Conservation (phyloP, 306 rosid genomes). For the Prunus mira region DNA sequence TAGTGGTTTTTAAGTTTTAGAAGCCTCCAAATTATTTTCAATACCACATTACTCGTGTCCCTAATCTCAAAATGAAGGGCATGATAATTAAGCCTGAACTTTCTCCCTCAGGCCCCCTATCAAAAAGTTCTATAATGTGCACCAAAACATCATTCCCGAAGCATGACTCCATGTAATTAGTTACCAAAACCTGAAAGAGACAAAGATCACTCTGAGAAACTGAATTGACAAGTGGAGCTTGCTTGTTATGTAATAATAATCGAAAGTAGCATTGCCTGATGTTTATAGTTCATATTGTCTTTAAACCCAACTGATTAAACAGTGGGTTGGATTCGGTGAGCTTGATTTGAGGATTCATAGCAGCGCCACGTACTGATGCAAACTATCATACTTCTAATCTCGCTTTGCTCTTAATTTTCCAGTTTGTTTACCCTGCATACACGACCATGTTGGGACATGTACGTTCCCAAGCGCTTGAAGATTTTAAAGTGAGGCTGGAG, state of each 20-base stretch:
- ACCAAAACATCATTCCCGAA: too few species aligned
- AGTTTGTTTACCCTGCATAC: conserved; percentile 71
- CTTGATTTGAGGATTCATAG: neutral
- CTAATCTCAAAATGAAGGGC: too few species aligned
- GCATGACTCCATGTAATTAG: too few species aligned
- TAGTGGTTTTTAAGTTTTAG: too few species aligned
- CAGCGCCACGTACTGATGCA: neutral
- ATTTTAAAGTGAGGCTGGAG: conserved; percentile 48
- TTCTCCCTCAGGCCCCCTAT: too few species aligned
- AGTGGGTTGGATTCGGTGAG: neutral
- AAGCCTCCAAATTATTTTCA: neutral
- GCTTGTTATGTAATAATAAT: too few species aligned
- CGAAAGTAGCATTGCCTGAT: neutral
- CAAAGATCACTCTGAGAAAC: too few species aligned
- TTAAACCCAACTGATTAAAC: neutral
- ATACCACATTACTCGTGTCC: too few species aligned
- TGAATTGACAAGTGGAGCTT: neutral
- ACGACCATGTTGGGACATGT: conserved; percentile 64
- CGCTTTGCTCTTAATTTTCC: conserved; percentile 28
- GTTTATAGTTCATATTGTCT: neutral
- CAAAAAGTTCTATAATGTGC: too few species aligned
- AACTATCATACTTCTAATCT: neutral
- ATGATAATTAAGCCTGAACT: too few species aligned
- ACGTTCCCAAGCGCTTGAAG: conserved; percentile 47
- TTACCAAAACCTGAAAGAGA: neutral